These are phyloP conservation scores for Gorgonomyces haynaldii DNA, from an alignment of 192 early-diverging fungal genomes.

Conservation along the genomic window DNA sequence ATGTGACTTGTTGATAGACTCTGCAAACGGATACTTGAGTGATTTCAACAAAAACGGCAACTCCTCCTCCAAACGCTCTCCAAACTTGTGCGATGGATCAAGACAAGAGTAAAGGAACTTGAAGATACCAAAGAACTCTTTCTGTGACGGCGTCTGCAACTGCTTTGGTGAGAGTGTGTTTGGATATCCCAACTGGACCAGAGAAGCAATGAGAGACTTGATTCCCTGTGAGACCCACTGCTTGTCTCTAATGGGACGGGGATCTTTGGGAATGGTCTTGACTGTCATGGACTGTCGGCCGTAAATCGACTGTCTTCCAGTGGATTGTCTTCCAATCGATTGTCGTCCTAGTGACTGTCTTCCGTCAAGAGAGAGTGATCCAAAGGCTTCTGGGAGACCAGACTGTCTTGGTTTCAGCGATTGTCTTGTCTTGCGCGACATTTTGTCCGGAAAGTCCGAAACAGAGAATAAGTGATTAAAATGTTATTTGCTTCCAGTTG, in stretches of 20 bases:
- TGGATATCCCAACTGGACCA: slow-evolving; percentile 52
- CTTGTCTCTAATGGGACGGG: slow-evolving; percentile 55
- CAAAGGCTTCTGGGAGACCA: too few relatives aligned
- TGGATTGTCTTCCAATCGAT: not conserved
- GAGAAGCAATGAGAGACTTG: slow-evolving; percentile 46
- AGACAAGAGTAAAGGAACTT: slow-evolving; percentile 58
- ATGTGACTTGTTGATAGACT: slow-evolving; percentile 58
- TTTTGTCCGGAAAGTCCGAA: too few relatives aligned
- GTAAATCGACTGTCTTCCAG: not conserved
- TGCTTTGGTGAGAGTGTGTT: slow-evolving; percentile 42
- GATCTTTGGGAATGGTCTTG: slow-evolving; percentile 42
- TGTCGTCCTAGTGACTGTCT: too few relatives aligned
- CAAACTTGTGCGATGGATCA: slow-evolving; percentile 50
- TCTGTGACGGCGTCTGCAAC: slow-evolving; percentile 47
- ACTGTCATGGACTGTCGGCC: slow-evolving; percentile 14
- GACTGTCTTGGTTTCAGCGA: too few relatives aligned
- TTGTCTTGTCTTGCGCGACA: too few relatives aligned
- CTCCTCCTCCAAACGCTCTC: slow-evolving; percentile 62
- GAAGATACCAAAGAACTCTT: slow-evolving; percentile 66
- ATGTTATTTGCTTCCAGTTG: too few relatives aligned
- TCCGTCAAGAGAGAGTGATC: too few relatives aligned
- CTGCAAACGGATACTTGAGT: slow-evolving; percentile 46
- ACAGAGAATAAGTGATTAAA: too few relatives aligned
- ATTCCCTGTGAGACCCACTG: slow-evolving; percentile 45
- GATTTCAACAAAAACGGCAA: slow-evolving; percentile 46